These are phyloP conservation scores for Rhodamnia argentea DNA, from an alignment of 345 rosid species.

Conservation along the genomic window DNA sequence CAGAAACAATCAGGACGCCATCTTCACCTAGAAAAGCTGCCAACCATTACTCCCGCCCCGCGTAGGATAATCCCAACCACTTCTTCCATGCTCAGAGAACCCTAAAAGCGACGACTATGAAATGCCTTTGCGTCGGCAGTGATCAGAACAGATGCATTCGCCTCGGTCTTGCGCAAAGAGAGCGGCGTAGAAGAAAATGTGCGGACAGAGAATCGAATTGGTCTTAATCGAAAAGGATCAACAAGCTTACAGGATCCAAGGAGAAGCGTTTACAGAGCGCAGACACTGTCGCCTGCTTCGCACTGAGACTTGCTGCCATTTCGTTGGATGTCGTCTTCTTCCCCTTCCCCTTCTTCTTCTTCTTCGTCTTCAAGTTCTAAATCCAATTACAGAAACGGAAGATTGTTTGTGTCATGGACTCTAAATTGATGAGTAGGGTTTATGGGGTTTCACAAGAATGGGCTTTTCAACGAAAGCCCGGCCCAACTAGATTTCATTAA, in stretches of 20 bases:
- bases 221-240: not conserved
- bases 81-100: not conserved
- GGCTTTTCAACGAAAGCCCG: not conserved
- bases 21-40: not conserved
- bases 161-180: not conserved
- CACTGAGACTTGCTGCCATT: conserved; percentile 1
- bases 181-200: not conserved
- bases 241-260: conserved; percentile 38
- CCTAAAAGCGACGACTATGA: not conserved
- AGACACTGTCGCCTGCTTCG: conserved; percentile 33
- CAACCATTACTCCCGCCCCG: not conserved
- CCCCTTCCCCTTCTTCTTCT: not conserved
- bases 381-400: not conserved
- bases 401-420: not conserved
- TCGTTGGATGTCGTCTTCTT: not conserved
- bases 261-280: conserved; percentile 54
- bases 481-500: not conserved
- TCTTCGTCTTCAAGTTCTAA: not conserved
- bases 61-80: not conserved
- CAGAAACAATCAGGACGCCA: not conserved
- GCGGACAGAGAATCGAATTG: not conserved
- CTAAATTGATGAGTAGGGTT: not conserved
- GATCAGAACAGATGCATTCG: not conserved
- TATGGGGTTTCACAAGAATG: not conserved
- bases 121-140: not conserved